phyloP scores from a whole-genome alignment of 2,329 filamentous ascomycete genomes.

The Fusarium dlaminii region DNA sequence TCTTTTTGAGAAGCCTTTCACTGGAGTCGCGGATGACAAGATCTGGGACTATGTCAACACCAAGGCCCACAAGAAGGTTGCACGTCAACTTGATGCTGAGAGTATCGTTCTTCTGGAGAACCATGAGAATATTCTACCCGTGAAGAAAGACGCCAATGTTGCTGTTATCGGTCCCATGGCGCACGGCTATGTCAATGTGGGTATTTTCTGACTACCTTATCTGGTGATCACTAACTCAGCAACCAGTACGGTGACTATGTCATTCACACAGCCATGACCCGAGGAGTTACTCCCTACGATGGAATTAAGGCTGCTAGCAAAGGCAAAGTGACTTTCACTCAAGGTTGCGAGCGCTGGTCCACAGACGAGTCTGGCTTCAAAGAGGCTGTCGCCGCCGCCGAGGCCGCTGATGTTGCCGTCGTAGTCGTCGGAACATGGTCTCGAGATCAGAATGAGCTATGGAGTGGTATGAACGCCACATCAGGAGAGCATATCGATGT shows the following conservation, averaged over 20 bases:
- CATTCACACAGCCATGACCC: slow-evolving; percentile 69
- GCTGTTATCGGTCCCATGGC: slow-evolving; percentile 82
- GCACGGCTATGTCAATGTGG: slow-evolving; percentile 73
- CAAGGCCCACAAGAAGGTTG: slow-evolving; percentile 64
- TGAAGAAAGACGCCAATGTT: slow-evolving; percentile 72
- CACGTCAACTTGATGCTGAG: slow-evolving; percentile 71
- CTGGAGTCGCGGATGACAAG: slow-evolving; percentile 64
- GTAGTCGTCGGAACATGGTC: slow-evolving; percentile 81
- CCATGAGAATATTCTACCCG: slow-evolving; percentile 60
- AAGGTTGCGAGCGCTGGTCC: slow-evolving; percentile 79
- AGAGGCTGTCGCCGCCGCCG: slow-evolving; percentile 71
- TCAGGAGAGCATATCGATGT: slow-evolving; percentile 80
- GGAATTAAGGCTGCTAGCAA: slow-evolving; percentile 71
- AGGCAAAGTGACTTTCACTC: slow-evolving; percentile 70
- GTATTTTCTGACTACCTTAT: slow-evolving; percentile 32
- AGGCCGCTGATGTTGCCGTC: slow-evolving; percentile 75
- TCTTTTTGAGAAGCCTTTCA: slow-evolving; percentile 76
- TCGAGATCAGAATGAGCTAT: slow-evolving; percentile 76
- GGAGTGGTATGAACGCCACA: slow-evolving; percentile 76
- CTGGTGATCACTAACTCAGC: neutral
- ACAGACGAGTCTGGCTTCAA: slow-evolving; percentile 73
- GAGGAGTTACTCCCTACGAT: slow-evolving; percentile 74
- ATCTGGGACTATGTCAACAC: slow-evolving; percentile 70
- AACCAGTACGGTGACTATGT: slow-evolving; percentile 77
- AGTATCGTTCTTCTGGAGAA: slow-evolving; percentile 70